Evolutionary conservation across 257 asterid species (phyloP).

Genomic region (Nicotiana sylvestris): DNA sequence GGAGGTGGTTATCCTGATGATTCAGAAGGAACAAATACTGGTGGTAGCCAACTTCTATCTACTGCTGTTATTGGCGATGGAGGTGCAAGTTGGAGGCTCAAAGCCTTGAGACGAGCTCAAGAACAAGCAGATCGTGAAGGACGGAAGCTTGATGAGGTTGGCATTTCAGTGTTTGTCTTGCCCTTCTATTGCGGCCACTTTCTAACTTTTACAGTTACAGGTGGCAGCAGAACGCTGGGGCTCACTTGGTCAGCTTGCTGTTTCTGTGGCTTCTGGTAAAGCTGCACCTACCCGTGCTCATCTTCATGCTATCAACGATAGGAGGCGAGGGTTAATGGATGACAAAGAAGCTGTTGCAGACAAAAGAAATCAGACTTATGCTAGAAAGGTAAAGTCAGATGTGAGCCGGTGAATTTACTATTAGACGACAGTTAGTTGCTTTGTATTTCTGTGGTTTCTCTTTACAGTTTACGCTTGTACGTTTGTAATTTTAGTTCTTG

Average conservation of each 20-base stretch:
- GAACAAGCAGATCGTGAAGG: constrained; percentile 99
- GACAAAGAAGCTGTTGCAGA: constrained; percentile 36
- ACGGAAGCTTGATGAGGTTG: constrained; percentile 65
- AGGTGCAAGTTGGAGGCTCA: constrained; percentile 99
- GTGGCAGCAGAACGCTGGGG: constrained; percentile 97
- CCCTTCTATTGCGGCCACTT: not conserved
- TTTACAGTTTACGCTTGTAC: not conserved
- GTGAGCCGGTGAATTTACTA: not conserved
- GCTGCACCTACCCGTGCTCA: constrained; percentile 89
- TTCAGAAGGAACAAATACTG: constrained; percentile 31
- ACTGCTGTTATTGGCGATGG: constrained; percentile 83
- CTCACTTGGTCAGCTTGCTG: constrained; percentile 81
- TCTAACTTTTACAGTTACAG: constrained; percentile 27
- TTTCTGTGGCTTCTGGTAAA: constrained; percentile 68
- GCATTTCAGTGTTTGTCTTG: constrained; percentile 5
- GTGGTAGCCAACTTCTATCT: constrained; percentile 43
- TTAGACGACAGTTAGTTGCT: not conserved
- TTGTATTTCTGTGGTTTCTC: not conserved
- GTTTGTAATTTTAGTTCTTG: not conserved
- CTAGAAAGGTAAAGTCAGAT: constrained; percentile 40
- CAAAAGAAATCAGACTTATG: constrained; percentile 28
- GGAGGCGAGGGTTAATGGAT: constrained; percentile 51
- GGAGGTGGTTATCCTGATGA: constrained; percentile 89
- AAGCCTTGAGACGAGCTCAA: constrained; percentile 84
- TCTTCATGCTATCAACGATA: constrained; percentile 65